Base-by-base conservation (phyloP, 176 grass and related monocot genomes). In the Cenchrus fungigraminus region DNA sequence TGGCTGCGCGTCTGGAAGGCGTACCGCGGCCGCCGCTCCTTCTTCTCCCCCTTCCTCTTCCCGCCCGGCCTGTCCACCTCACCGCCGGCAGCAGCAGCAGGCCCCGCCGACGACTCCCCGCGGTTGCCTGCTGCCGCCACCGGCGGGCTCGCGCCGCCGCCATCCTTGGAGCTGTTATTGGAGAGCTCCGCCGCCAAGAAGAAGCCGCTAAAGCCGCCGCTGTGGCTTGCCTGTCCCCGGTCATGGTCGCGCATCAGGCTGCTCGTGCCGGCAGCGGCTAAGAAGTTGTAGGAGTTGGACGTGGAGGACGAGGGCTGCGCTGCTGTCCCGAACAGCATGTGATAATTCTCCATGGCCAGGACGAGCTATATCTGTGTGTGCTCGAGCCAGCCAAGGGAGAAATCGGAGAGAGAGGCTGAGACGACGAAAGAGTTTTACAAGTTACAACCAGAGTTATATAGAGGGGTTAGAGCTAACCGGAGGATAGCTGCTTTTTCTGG, bases 1-100 rank as follows among this genome's bases (percentile, higher is more conserved):
- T 97, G 92, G 87, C 94, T 97, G 60, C 94, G 87, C 10, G 94
- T 97, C 88, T 97, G 94, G 79, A 97, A 97, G 1, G 90, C 94
- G 57, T 74, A 97, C 11, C 92, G 87, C 4, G 92, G 89, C 56
- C 74, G 84, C 66, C 87, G 86, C 76, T 91, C 94, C 92, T 90
- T 97, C 85, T 92, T 92, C 79, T 88, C 76, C 0, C 83, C 80
- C 25, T 94, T 97, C 73, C 76, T 94, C 87, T 68, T 92, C 47
- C 55, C 28, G 3, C 31, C 0, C 40, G 19, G 8, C 9, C 70
- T 44, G 56, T 87, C 79, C 3, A 61, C 51, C 49, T 79, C 63
- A 40, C 37, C 37, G 37, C 1, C 37, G 2, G 14, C 59, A 1
- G 55, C 65, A 0, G 53, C 59, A 0, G 53, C 59, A 8, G 51